These are phyloP conservation scores for Nidularia sp. DNA, from an alignment of 768 basidiomycete genomes.

Conservation along the genomic window DNA sequence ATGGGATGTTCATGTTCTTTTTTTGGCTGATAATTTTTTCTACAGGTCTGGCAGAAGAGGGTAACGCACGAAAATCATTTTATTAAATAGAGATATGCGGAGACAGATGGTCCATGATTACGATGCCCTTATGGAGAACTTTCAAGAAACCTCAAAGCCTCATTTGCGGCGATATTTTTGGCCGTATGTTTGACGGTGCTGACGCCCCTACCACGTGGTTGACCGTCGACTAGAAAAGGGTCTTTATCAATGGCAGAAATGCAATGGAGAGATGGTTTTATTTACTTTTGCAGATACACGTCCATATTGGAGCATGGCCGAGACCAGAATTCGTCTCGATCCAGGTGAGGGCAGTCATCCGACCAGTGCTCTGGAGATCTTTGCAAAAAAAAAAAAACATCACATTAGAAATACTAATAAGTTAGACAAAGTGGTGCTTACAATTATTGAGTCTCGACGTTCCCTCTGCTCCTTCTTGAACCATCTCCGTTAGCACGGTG, in stretches of 20 bases:
- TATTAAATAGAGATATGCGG: background rate
- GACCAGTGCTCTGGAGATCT: constrained; percentile 53
- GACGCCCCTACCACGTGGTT: constrained; percentile 42
- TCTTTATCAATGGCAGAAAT: constrained; percentile 6
- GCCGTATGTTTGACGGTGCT: constrained; percentile 49
- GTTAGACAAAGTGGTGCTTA: constrained; percentile 8
- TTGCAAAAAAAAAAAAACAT: background rate
- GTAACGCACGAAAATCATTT: background rate
- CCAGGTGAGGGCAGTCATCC: constrained; percentile 49
- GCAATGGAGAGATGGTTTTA: constrained; percentile 3
- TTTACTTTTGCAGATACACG: constrained; percentile 54
- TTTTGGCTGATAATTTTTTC: too few species aligned
- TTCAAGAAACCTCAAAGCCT: constrained; percentile 33
- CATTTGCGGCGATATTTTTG: constrained; percentile 40
- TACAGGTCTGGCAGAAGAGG: background rate
- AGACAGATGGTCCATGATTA: too few species aligned
- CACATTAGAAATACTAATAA: background rate
- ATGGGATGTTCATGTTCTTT: background rate
- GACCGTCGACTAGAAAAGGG: constrained; percentile 44
- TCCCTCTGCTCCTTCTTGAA: background rate
- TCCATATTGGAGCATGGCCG: constrained; percentile 48
- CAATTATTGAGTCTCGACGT: constrained; percentile 34
- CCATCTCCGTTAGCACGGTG: too few species aligned
- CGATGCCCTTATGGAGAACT: too few species aligned
- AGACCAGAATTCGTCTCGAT: constrained; percentile 40